phyloP scores from a whole-genome alignment of 768 basidiomycete species.

The Rhizopogon rudus region DNA sequence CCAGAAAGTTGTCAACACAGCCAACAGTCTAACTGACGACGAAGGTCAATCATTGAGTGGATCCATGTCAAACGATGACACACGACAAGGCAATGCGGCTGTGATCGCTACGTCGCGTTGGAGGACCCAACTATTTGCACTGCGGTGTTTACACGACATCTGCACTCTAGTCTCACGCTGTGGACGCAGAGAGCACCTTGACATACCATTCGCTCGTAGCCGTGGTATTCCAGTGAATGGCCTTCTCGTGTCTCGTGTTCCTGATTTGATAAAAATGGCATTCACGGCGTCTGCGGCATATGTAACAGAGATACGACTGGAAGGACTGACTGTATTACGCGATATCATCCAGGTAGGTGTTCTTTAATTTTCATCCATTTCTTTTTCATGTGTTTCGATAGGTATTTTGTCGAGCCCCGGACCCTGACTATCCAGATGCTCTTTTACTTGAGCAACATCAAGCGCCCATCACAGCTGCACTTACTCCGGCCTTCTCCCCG shows the following conservation, averaged over 20 bases:
- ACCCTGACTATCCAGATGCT: conserved; percentile 89
- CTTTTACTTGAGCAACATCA: conserved; percentile 95
- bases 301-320: conserved; percentile 90
- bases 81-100: conserved; percentile 27
- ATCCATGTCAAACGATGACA: conserved; percentile 32
- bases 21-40: conserved; percentile 67
- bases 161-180: conserved; percentile 70
- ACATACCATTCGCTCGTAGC: conserved; percentile 63
- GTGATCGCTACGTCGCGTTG: conserved; percentile 72
- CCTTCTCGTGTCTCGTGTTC: conserved; percentile 78
- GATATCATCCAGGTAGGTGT: conserved; percentile 86
- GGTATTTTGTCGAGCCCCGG: conserved; percentile 84
- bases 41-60: conserved; percentile 89
- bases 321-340: conserved; percentile 82
- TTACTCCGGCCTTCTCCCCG: conserved; percentile 93
- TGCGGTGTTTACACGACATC: conserved; percentile 88
- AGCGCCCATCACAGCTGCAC: conserved; percentile 94
- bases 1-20: conserved; percentile 65
- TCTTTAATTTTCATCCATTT: background rate
- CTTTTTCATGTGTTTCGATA: conserved; percentile 26
- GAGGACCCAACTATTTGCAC: conserved; percentile 94
- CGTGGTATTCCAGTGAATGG: conserved; percentile 53
- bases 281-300: conserved; percentile 97
- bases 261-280: conserved; percentile 95
- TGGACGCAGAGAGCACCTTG: conserved; percentile 79